Evolutionary conservation across 495 filamentous ascomycete genomes (phyloP).

Genomic region (Glarea lozoyensis): DNA sequence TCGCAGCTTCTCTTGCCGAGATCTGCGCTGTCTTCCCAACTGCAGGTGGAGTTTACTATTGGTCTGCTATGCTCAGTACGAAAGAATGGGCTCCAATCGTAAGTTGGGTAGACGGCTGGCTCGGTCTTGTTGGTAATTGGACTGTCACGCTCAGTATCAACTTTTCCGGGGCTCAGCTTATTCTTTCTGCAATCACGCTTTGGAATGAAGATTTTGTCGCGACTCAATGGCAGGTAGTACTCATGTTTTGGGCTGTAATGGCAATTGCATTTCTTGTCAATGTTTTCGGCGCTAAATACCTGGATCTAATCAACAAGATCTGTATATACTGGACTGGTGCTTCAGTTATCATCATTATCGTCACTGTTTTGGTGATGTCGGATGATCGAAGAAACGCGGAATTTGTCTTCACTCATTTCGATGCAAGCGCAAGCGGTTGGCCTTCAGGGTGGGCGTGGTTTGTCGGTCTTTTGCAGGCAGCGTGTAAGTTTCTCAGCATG

Average conservation of each 20-base stretch:
- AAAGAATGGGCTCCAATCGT: conserved; percentile 35
- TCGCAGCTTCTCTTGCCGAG: conserved; percentile 35
- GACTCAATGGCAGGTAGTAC: conserved; percentile 52
- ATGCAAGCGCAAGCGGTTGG: conserved; percentile 49
- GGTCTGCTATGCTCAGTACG: conserved; percentile 38
- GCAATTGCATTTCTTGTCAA: conserved; percentile 47
- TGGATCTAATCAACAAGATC: conserved; percentile 59
- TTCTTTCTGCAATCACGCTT: conserved; percentile 51
- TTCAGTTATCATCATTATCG: conserved; percentile 51
- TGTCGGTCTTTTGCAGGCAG: conserved; percentile 38
- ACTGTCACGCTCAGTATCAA: conserved; percentile 42
- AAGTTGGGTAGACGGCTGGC: conserved; percentile 38
- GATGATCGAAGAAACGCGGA: conserved; percentile 38
- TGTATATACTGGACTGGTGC: conserved; percentile 58
- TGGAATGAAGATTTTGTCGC: conserved; percentile 55
- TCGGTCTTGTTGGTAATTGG: conserved; percentile 43
- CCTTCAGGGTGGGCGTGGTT: conserved; percentile 43
- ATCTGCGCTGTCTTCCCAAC: conserved; percentile 38
- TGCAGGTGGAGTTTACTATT: conserved; percentile 40
- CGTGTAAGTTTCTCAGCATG: conserved; percentile 1
- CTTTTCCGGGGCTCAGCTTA: conserved; percentile 48
- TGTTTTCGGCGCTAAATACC: conserved; percentile 44
- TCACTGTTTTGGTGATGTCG: conserved; percentile 50
- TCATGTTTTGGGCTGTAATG: conserved; percentile 58
- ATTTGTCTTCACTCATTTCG: conserved; percentile 56